Percentiles rank a stretch among this genome's conserved stretches.
phyloP scores from a whole-genome alignment of 202 grass and related monocot species.

The Hordeum pubiflorum region DNA sequence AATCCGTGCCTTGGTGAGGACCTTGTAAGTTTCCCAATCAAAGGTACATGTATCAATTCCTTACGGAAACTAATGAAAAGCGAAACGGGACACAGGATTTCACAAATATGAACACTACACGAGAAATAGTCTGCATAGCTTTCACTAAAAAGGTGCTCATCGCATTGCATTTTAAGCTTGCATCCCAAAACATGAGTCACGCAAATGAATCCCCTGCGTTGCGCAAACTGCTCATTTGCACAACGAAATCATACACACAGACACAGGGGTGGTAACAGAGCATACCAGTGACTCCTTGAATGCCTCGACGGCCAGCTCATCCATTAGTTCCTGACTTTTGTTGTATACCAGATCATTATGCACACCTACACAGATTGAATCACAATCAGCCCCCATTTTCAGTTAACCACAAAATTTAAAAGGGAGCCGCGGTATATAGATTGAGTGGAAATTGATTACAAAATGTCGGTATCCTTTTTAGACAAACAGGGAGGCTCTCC shows the following conservation, averaged over 20 bases:
- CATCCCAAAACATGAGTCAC: neutral
- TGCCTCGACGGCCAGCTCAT: conserved; percentile 58
- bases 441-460: neutral
- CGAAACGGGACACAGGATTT: neutral
- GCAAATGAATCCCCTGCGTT: neutral
- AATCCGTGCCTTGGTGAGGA: conserved; percentile 55
- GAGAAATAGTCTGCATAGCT: neutral
- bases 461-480: neutral
- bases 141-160: neutral
- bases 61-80: neutral
- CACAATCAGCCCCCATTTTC: conserved; percentile 2
- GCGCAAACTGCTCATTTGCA: neutral
- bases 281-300: conserved; percentile 61
- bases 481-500: too few relatives aligned
- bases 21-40: conserved; percentile 28
- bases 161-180: neutral
- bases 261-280: neutral
- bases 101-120: neutral
- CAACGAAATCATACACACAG: neutral
- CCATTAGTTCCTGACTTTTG: conserved; percentile 54
- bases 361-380: conserved; percentile 35
- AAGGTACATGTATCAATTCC: neutral
- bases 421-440: too few relatives aligned
- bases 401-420: neutral
- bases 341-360: conserved; percentile 84